Base-by-base conservation (phyloP, 148 eudicot genomes). In the Pouteria glomerata region DNA sequence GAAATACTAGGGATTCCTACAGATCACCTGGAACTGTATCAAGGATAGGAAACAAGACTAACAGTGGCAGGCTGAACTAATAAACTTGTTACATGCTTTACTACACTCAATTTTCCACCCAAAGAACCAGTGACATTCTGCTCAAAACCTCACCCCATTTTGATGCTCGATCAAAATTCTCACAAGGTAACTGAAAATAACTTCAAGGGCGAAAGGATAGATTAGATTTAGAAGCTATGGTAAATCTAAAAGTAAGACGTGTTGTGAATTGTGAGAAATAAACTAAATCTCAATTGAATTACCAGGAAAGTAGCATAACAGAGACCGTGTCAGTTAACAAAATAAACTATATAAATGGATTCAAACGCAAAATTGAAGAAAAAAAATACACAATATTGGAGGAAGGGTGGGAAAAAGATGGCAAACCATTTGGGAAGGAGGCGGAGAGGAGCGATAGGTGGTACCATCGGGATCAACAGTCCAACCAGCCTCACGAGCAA, bases 401-500 rank as follows among this genome's bases (percentile, higher is more conserved):
- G 14, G 52, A 26, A 23, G 7, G 7, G 14, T 42, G 52, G 68
- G 2, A 63, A 10, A 35, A 34, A 7, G 24, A 62, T 30, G 53
- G 29, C 70, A 30, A 51, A 83, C 86, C 74, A 70, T 12, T 23
- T 81, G 84, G 16, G 69, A 31, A 57, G 79, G 67, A 47, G 82
- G 77, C 3, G 78, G 70, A 41, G 85, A 68, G 45, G 82, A 72
- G 48, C 90, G 87, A 57, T 84, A 83, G 30, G 89, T 86, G 52
- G 88, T 81, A 63, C 93, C 93, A 44, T 89, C 90, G 24, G 80
- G 73, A 0, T 84, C 87, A 14, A 89, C 93, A 3, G 74, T 78
- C 93, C 93, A 86, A 0, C 90, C 90, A 12, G 93, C 90, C 52
- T 87, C 86, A 2, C 91, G 85, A 13, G 95, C 95, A 1, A 89